A percentile compares a stretch with the other conserved stretches of the same genome.
Conservation (phyloP, 192 early-diverging fungal species). For the Entomortierella beljakovae region DNA sequence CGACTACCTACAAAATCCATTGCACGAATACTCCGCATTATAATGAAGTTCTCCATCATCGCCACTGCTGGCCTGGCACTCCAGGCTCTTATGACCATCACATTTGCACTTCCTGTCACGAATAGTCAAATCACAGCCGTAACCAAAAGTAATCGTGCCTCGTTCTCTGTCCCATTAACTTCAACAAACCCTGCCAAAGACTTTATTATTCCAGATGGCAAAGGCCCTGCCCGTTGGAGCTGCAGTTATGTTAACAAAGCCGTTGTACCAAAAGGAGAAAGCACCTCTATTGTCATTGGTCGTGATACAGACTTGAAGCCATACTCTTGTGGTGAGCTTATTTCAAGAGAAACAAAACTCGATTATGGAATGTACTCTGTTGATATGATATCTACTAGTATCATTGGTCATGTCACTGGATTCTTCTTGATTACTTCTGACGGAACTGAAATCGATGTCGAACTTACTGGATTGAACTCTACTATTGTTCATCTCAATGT, state of each 20-base stretch:
- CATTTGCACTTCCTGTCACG: background rate
- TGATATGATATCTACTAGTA: slow-evolving; percentile 20
- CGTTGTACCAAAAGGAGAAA: background rate
- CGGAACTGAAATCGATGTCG: slow-evolving; percentile 29
- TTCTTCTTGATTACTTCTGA: slow-evolving; percentile 20
- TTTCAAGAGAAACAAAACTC: background rate
- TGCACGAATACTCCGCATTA: background rate
- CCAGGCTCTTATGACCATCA: background rate
- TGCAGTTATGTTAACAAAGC: slow-evolving; percentile 7
- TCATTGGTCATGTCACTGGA: slow-evolving; percentile 23
- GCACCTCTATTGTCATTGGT: slow-evolving; percentile 16
- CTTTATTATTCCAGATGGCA: slow-evolving; percentile 20
- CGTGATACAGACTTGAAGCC: background rate
- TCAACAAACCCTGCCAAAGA: slow-evolving; percentile 1
- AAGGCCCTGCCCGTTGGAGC: slow-evolving; percentile 5
- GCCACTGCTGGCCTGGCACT: background rate
- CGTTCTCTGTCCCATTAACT: background rate
- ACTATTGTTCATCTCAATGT: slow-evolving; percentile 18
- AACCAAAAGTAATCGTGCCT: background rate
- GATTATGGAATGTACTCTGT: slow-evolving; percentile 30
- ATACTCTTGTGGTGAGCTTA: slow-evolving; percentile 24
- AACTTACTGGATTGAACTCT: slow-evolving; percentile 30
- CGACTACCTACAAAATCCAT: background rate
- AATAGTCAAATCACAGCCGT: background rate
- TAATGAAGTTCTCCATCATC: background rate